Conservation (phyloP, 164 flowering plant genomes). For the Dillenia suffruticosa region DNA sequence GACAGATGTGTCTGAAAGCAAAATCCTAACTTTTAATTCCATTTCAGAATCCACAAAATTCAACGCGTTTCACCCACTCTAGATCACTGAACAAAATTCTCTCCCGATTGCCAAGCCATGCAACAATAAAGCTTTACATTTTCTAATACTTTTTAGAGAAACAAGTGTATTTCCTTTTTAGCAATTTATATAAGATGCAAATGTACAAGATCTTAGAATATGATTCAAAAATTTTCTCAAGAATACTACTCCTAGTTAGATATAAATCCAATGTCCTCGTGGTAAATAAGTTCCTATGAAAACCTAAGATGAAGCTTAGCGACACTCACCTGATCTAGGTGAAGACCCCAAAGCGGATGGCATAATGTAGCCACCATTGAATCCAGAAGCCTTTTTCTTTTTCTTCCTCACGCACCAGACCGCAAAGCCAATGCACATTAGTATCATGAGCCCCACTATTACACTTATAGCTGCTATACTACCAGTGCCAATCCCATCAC, state of each 20-base stretch:
- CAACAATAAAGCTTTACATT: background rate
- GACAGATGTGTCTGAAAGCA: constrained; percentile 36
- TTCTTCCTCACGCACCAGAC: constrained; percentile 36
- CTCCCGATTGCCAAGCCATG: background rate
- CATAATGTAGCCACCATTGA: constrained; percentile 37
- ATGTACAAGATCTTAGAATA: background rate
- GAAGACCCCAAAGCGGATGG: constrained; percentile 51
- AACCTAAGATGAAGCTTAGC: background rate
- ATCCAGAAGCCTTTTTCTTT: constrained; percentile 38
- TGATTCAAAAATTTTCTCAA: background rate
- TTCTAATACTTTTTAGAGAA: background rate
- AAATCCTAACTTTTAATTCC: constrained; percentile 1
- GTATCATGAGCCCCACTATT: constrained; percentile 25
- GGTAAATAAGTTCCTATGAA: no score
- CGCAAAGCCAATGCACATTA: constrained; percentile 37
- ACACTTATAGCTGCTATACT: constrained; percentile 31
- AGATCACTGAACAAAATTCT: no score
- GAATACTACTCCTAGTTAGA: no score
- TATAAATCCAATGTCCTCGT: no score
- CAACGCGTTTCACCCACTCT: background rate
- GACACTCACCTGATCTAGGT: constrained; percentile 44
- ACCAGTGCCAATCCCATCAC: constrained; percentile 26
- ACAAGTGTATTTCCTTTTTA: no score
- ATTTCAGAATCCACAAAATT: background rate
- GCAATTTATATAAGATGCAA: background rate